phyloP scores from a whole-genome alignment of 805 yeast genomes.

The Metschnikowia peoriensis region DNA sequence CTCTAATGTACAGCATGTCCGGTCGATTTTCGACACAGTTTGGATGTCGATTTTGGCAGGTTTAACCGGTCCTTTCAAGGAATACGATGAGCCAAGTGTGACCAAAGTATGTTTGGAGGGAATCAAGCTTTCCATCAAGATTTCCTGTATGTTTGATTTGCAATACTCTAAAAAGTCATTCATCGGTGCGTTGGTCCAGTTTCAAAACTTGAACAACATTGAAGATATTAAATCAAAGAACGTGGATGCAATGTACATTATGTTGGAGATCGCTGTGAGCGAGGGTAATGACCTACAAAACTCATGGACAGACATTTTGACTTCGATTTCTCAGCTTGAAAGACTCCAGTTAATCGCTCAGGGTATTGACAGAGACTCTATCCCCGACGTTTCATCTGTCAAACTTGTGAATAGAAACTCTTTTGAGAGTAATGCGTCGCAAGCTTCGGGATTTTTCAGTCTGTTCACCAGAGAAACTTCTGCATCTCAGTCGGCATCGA shows the following conservation, averaged over 20 bases:
- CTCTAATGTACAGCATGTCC: slow-evolving; percentile 83
- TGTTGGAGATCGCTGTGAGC: slow-evolving; percentile 71
- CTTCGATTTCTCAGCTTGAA: slow-evolving; percentile 87
- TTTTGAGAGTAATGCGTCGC: slow-evolving; percentile 50
- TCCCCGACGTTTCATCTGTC: slow-evolving; percentile 84
- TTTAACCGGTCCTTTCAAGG: slow-evolving; percentile 89
- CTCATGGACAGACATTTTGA: slow-evolving; percentile 83
- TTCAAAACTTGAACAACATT: slow-evolving; percentile 74
- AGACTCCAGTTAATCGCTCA: slow-evolving; percentile 83
- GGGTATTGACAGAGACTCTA: slow-evolving; percentile 77
- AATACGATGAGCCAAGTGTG: slow-evolving; percentile 72
- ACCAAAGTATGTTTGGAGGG: slow-evolving; percentile 79
- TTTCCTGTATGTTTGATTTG: slow-evolving; percentile 79
- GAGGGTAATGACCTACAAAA: slow-evolving; percentile 71
- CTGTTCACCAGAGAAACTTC: slow-evolving; percentile 51
- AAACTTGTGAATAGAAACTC: slow-evolving; percentile 51
- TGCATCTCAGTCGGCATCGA: slow-evolving; percentile 65
- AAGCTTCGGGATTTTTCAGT: slow-evolving; percentile 49
- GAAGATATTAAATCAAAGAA: slow-evolving; percentile 78
- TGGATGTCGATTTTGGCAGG: slow-evolving; percentile 99
- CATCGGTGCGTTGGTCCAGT: slow-evolving; percentile 85
- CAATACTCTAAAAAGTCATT: slow-evolving; percentile 87
- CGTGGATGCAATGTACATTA: slow-evolving; percentile 70
- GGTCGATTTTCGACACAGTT: slow-evolving; percentile 85
- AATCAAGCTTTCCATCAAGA: slow-evolving; percentile 73